Evolutionary conservation across 106 monocot species (phyloP), one percentile per base, ranked within the genome.

Genomic region (Dactylorhiza incarnata): DNA sequence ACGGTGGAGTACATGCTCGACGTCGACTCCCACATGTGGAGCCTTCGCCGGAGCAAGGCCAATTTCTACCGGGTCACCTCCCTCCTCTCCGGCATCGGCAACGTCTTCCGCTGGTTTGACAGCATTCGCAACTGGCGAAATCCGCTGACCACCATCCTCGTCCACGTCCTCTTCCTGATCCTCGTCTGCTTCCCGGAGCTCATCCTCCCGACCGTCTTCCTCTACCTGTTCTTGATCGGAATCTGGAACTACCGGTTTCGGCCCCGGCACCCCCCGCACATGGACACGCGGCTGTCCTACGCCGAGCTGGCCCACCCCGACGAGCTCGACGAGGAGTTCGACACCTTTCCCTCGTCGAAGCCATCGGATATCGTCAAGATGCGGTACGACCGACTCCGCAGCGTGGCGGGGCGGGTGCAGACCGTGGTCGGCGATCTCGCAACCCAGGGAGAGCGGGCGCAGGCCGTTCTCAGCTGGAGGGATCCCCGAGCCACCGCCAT

Each of bases 321-420:
- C 74, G 93, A 92, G 79, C 86, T 95, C 2, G 95, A 95, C 61
- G 93, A 95, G 83, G 95, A 95, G 71, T 92, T 95, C 22, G 92
- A 95, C 55, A 85, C 84, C 9, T 90, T 92, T 72, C 92, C 93
- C 24, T 82, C 85, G 1, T 53, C 83, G 20, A 80, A 77, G 55
- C 69, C 85, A 1, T 11, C 47, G 9, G 82, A 87, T 43, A 71
- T 84, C 12, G 82, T 88, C 49, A 79, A 79, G 74, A 70, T 77
- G 82, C 74, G 87, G 79, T 85, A 88, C 24, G 85, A 88, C 14
- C 59, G 87, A 68, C 49, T 84, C 82, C 73, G 85, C 85, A 88
- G 82, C 66, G 80, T 88, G 22, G 87, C 63, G 7, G 87, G 84
- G 61, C 74, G 84, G 67, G 76, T 82, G 68, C 87, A 87, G 78